Base-by-base conservation (phyloP, 192 early-diverging fungal species). In the Linnemannia exigua region DNA sequence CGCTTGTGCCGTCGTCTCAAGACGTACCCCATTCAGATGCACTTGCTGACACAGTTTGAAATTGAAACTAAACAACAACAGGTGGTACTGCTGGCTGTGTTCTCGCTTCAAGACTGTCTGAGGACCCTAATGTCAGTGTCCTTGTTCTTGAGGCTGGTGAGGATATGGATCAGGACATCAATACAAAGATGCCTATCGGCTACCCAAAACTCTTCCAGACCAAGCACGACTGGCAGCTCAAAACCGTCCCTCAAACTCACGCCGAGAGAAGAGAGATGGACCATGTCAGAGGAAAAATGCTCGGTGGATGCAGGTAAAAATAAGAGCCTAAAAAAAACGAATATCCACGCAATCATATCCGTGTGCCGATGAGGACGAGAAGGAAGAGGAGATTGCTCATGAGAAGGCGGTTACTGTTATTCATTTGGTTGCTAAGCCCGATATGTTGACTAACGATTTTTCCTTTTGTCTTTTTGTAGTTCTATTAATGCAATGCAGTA, bases 71-170 rank as follows among this genome's bases (percentile, higher is more conserved):
- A n/a, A n/a, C n/a, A n/a, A n/a, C n/a, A n/a, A n/a, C 58, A 80
- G 79, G 79, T 44, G 79, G 79, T 14, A 75, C 79, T 19, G 72
- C 79, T 12, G 79, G 79, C 11, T 80, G 79, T 37, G 79, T 80
- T 17, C 36, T 80, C 35, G 79, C 79, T 6, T 68, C 72, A 35
- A 61, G 79, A 11, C n/a, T 80, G 28, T 46, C 72, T 4, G 79
- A 80, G 41, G 79, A 80, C 22, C 72, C 67, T 7, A 69, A 51
- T 68, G 51, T 80, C 19, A 74, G 67, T 9, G 72, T 80, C 15
- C 72, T 80, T 16, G 54, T 80, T 47, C 36, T 80, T n/a, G 79
- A 80, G 9, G 79, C 79, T 1, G 79, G 79, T 9, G 79, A 74
- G 35, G 72, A 74, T 38, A 75, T 54, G 47, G 67, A 74, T 22